Base-by-base conservation (phyloP, 148 eudicot genomes). In the Chenopodium formosanum region DNA sequence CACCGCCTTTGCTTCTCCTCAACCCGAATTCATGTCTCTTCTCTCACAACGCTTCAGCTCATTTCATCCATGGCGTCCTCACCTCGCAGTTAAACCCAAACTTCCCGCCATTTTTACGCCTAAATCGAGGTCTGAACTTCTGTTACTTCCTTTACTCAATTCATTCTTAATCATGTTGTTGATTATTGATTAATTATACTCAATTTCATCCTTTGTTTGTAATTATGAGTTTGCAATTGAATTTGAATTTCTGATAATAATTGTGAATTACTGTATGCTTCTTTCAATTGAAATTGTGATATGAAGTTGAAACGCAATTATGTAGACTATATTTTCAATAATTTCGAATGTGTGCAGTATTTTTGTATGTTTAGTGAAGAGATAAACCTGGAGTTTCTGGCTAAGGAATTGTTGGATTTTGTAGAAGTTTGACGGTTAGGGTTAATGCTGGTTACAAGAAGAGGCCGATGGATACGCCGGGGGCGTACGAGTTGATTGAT, bases 401-500 rank as follows among this genome's bases (percentile, higher is more conserved):
- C 44, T 40, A 40, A 40, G 44, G 44, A 58, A 73, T 74, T 29
- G 64, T 40, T 60, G 40, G 60, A 29, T 9, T 65, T 81, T 60
- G 34, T 34, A 82, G 86, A 52, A 69, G 46, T 64, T 37, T 44
- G 25, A 65, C 52, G 63, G 78, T 84, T 74, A 80, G 81, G 87
- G 88, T 84, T 53, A 86, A 81, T 12, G 87, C 79, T 69, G 86
- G 77, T 48, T 87, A 85, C 68, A 85, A 70, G 23, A 87, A 83
- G 85, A 81, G 86, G 75, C 79, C 78, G 10, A 31, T 89, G 88
- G 91, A 87, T 3, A 81, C 94, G 1, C 83, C 89, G 31, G 94
- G 94, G 6, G 94, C 94, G 34, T 91, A 91, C 56, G 89, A 91
- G 86, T 75, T 89, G 44, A 77, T 88, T 52, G 90, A 89, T 37